Conservation (phyloP, 2,329 filamentous ascomycete genomes). For the Stemphylium beticola region DNA sequence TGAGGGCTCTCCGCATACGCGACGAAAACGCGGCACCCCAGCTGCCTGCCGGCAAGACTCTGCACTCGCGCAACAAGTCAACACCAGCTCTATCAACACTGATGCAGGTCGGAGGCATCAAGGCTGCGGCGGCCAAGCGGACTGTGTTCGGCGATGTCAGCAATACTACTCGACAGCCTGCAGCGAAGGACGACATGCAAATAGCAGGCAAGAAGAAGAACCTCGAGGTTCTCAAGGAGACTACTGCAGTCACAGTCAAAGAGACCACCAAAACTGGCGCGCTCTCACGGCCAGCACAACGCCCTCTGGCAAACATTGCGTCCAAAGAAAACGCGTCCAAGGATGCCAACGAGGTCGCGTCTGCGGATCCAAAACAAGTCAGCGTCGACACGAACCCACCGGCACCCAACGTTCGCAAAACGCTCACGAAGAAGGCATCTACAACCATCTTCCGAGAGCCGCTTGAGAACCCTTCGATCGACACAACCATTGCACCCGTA, state of each 20-base stretch:
- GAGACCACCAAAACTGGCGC: constrained; percentile 53
- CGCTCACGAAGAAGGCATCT: constrained; percentile 56
- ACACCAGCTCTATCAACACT: constrained; percentile 66
- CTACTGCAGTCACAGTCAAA: constrained; percentile 37
- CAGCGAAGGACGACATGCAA: constrained; percentile 63
- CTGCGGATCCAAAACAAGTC: constrained; percentile 32
- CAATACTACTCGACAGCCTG: constrained; percentile 61
- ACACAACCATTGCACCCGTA: constrained; percentile 22
- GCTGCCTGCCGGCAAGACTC: constrained; percentile 53
- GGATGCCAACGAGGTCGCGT: constrained; percentile 21
- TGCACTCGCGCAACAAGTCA: constrained; percentile 86
- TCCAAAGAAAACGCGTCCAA: constrained; percentile 29
- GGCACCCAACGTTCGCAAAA: constrained; percentile 54
- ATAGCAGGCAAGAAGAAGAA: constrained; percentile 52
- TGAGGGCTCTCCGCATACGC: constrained; percentile 64
- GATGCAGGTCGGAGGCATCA: constrained; percentile 62
- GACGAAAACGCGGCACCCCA: constrained; percentile 70
- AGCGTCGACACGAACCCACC: constrained; percentile 35
- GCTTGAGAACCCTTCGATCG: constrained; percentile 24
- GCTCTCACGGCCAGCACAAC: constrained; percentile 66
- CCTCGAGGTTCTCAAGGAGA: constrained; percentile 44
- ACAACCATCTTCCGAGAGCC: constrained; percentile 63
- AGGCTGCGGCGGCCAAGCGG: constrained; percentile 72
- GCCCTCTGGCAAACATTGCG: constrained; percentile 52
- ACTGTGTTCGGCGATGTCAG: constrained; percentile 83